These are phyloP conservation scores for Claviceps pazoutovae DNA, from an alignment of 2,329 filamentous ascomycete species.

Conservation along the genomic window DNA sequence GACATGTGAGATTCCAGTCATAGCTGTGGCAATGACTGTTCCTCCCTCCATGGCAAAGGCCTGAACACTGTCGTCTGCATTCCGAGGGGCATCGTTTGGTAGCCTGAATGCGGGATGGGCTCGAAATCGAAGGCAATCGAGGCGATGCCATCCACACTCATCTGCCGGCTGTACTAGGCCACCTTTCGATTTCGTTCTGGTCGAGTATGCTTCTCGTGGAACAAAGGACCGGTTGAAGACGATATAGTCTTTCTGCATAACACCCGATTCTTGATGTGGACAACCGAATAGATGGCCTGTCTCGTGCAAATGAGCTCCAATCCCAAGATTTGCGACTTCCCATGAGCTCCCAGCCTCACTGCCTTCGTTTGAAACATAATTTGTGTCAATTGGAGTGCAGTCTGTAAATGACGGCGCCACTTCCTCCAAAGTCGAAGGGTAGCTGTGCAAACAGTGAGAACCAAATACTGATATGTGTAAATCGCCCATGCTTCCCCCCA, in stretches of 20 bases:
- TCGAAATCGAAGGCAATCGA: conserved; percentile 79
- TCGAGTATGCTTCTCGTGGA: conserved; percentile 70
- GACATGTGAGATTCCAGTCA: conserved; percentile 70
- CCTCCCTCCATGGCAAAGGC: conserved; percentile 73
- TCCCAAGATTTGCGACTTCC: conserved; percentile 90
- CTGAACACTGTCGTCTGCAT: conserved; percentile 63
- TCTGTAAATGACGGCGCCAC: conserved; percentile 80
- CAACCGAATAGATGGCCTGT: conserved; percentile 83
- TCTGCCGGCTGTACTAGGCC: conserved; percentile 61
- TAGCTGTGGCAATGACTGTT: conserved; percentile 61
- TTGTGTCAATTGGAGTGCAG: conserved; percentile 76
- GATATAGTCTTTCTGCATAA: conserved; percentile 85
- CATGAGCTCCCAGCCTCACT: conserved; percentile 81
- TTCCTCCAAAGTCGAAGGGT: conserved; percentile 79
- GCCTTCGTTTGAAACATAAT: conserved; percentile 69
- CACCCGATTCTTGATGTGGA: conserved; percentile 75
- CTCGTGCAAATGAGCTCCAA: conserved; percentile 86
- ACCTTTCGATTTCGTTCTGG: conserved; percentile 71
- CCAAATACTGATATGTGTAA: conserved; percentile 81
- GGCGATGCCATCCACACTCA: conserved; percentile 82
- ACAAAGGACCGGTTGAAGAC: conserved; percentile 73
- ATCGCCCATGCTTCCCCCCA: conserved; percentile 61
- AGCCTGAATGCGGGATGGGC: conserved; percentile 82
- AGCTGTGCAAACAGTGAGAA: conserved; percentile 82
- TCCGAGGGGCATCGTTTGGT: conserved; percentile 54